Evolutionary conservation across 805 yeast species (phyloP).

Genomic region (Huiozyma sinensis): DNA sequence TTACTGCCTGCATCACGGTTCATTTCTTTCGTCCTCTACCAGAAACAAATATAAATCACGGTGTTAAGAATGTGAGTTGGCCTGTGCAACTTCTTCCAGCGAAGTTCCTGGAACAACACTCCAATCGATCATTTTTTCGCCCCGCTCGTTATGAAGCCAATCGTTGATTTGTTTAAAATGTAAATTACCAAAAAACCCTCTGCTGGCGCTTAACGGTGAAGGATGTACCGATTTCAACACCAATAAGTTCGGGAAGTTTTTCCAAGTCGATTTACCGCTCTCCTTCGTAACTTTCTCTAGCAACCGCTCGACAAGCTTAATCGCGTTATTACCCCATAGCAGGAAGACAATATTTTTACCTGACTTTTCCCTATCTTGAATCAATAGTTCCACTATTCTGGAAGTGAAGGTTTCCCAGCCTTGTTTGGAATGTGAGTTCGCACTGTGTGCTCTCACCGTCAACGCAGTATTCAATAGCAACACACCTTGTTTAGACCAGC

Average conservation of each 20-base stretch:
- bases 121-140: conserved; percentile 56
- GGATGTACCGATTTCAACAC: conserved; percentile 82
- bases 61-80: conserved; percentile 4
- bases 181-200: conserved; percentile 59
- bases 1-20: background rate
- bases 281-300: conserved; percentile 12
- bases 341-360: conserved; percentile 55
- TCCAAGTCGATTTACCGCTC: background rate
- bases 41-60: background rate
- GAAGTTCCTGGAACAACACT: conserved; percentile 28
- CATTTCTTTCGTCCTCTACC: background rate
- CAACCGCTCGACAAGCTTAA: conserved; percentile 41
- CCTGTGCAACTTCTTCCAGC: conserved; percentile 14
- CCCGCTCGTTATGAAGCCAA: conserved; percentile 45
- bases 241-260: conserved; percentile 27
- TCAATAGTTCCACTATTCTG: conserved; percentile 45
- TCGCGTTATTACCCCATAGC: conserved; percentile 79
- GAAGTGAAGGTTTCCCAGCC: conserved; percentile 94
- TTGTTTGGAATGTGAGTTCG: conserved; percentile 78
- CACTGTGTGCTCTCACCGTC: conserved; percentile 87
- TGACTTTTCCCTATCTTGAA: conserved; percentile 36
- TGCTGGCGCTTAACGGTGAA: conserved; percentile 86
- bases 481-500: conserved; percentile 87
- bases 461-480: conserved; percentile 76
- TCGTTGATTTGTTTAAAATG: conserved; percentile 71